These are phyloP conservation scores for Helianthus annuus DNA, from an alignment of 129 eudicot genomes.

Conservation along the genomic window DNA sequence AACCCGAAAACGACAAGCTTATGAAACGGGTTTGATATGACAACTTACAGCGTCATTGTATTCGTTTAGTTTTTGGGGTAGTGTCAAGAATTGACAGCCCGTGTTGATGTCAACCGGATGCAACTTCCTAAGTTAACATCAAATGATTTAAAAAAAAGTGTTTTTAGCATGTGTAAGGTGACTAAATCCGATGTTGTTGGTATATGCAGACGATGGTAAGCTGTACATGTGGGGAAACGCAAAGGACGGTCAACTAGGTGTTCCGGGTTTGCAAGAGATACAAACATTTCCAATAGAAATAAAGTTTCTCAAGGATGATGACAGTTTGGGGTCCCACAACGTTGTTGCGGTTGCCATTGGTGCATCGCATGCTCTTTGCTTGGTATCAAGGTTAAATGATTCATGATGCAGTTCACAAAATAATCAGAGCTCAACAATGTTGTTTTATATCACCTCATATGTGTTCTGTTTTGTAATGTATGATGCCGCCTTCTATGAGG, in stretches of 20 bases:
- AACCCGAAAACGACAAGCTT: too few relatives aligned
- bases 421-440: constrained; percentile 1
- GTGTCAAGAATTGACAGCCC: too few relatives aligned
- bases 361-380: constrained; percentile 90
- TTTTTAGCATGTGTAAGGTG: not conserved
- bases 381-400: constrained; percentile 57
- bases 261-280: constrained; percentile 82
- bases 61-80: not conserved
- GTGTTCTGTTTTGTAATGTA: not conserved
- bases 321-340: constrained; percentile 56
- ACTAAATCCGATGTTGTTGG: constrained; percentile 6
- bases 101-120: too few relatives aligned
- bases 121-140: too few relatives aligned
- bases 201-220: constrained; percentile 64
- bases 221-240: constrained; percentile 97
- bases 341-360: constrained; percentile 80
- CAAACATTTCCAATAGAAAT: constrained; percentile 82
- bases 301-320: constrained; percentile 75
- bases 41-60: not conserved
- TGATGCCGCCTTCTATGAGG: not conserved
- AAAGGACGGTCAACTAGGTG: constrained; percentile 79
- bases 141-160: not conserved
- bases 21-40: not conserved
- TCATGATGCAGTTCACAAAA: constrained; percentile 5
- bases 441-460: constrained; percentile 8